Conservation (phyloP, 1,284 basidiomycete genomes). For the Agroathelia rolfsii region DNA sequence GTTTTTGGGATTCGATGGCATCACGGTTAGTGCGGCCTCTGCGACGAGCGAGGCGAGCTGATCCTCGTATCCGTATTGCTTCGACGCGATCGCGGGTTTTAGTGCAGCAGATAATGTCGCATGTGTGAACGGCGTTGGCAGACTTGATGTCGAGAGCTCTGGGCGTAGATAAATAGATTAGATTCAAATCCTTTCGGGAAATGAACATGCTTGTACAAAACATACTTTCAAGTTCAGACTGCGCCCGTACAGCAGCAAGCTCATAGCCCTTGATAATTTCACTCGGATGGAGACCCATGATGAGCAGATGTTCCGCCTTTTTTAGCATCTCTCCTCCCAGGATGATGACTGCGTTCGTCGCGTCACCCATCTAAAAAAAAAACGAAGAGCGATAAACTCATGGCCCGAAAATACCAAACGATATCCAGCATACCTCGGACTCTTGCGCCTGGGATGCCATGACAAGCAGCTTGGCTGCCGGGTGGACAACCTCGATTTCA, state of each 20-base stretch:
- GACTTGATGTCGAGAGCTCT: constrained; percentile 56
- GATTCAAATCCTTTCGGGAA: too few species aligned
- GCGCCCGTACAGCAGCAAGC: constrained; percentile 79
- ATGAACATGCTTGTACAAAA: constrained; percentile 15
- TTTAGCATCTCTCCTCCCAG: constrained; percentile 94
- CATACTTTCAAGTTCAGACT: constrained; percentile 87
- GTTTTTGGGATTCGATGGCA: constrained; percentile 81
- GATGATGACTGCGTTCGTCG: constrained; percentile 93
- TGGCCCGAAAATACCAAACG: constrained; percentile 1
- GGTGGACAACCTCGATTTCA: constrained; percentile 97
- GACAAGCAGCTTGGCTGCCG: constrained; percentile 93
- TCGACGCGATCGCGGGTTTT: constrained; percentile 89
- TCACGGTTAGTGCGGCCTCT: constrained; percentile 84
- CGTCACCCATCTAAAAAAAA: constrained; percentile 79
- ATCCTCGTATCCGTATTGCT: constrained; percentile 94
- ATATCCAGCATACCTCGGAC: constrained; percentile 55
- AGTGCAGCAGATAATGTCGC: constrained; percentile 75
- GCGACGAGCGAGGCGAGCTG: constrained; percentile 79
- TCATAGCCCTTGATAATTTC: constrained; percentile 95
- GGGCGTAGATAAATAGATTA: constrained; percentile 10
- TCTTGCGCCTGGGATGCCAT: constrained; percentile 98
- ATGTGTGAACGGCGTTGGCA: constrained; percentile 74
- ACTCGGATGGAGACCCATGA: constrained; percentile 96
- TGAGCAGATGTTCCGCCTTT: constrained; percentile 84
- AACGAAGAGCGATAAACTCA: not conserved